Evolutionary conservation across 2,329 filamentous ascomycete species (phyloP), one percentile per base, ranked within the genome.

Genomic region (Cladosporium sp.): DNA sequence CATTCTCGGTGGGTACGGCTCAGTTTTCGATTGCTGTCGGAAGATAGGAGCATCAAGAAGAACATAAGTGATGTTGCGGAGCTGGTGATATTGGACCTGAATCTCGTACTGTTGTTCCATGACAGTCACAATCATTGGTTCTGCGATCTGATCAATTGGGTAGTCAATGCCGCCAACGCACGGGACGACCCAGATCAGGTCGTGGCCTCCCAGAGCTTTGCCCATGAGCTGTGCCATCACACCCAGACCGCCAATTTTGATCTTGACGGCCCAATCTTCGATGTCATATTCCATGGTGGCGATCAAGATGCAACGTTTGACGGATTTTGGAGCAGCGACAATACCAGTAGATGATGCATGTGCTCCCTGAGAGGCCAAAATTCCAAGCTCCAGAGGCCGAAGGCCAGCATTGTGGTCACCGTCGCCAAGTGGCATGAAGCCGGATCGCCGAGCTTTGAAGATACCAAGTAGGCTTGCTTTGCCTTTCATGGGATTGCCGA

Each of bases 221-320:
- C 83, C 83, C 85, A 88, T 88, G 1, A 88, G 74, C 64, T 86
- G 83, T 36, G 86, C 85, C 85, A 88, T 88, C 60, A 88, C 85
- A 69, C 86, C 86, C 3, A 88, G 76, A 61, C 86, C 86, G 60
- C 86, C 86, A 49, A 88, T 88, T 73, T 88, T 88, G 73, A 88
- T 85, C 72, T 87, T 88, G 73, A 88, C 85, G 3, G 73, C 78
- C 83, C 86, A 88, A 67, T 88, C 86, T 58, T 86, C 83, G 60
- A 88, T 88, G 61, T 88, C 84, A 71, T 88, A 88, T 70, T 88
- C 86, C 83, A 88, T 87, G 7, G 86, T 88, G 12, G 84, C 86
- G 56, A 88, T 86, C 20, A 88, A 77, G 2, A 87, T 81, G 30
- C 80, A 87, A n/a, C 82, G 75, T 34, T 70, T 64, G 52, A 68